Evolutionary conservation across 2,329 filamentous ascomycete species (phyloP).

Genomic region (Curvularia spicifera): DNA sequence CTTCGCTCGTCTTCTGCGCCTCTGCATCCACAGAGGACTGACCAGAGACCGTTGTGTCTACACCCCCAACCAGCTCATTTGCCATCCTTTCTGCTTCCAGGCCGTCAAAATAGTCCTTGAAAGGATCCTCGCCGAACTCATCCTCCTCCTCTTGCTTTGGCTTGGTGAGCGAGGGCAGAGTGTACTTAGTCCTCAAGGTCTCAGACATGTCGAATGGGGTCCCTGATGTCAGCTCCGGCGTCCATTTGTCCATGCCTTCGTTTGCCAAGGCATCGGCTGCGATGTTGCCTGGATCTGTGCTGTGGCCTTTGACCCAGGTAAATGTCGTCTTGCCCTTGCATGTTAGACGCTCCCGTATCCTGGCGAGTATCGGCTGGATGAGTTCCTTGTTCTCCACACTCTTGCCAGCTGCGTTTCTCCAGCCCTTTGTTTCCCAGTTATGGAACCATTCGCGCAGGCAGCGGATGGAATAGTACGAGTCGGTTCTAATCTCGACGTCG

Average conservation of each 20-base stretch:
- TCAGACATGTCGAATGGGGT: slow-evolving; percentile 11
- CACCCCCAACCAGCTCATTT: not conserved
- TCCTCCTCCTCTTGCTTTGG: slow-evolving; percentile 1
- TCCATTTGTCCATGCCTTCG: slow-evolving; percentile 12
- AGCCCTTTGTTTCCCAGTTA: slow-evolving; percentile 77
- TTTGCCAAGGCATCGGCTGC: slow-evolving; percentile 69
- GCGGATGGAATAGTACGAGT: slow-evolving; percentile 89
- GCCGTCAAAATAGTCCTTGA: not conserved
- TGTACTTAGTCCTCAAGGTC: slow-evolving; percentile 11
- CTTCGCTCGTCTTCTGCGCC: not conserved
- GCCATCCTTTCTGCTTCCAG: not conserved
- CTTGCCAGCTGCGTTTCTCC: slow-evolving; percentile 74
- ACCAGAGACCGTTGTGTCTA: not conserved
- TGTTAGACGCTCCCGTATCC: slow-evolving; percentile 71
- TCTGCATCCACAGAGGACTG: not conserved
- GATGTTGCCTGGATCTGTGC: slow-evolving; percentile 73
- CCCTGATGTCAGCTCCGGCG: slow-evolving; percentile 4
- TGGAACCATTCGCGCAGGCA: slow-evolving; percentile 85
- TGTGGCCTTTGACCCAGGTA: slow-evolving; percentile 90
- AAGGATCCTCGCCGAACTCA: not conserved
- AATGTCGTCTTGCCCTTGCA: slow-evolving; percentile 68
- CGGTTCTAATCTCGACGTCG: slow-evolving; percentile 79
- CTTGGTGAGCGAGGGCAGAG: not conserved
- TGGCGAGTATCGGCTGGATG: slow-evolving; percentile 72
- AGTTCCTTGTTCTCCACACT: slow-evolving; percentile 87